Base-by-base conservation (phyloP, 169 alveolate genomes). In the Cryptosporidium muris region DNA sequence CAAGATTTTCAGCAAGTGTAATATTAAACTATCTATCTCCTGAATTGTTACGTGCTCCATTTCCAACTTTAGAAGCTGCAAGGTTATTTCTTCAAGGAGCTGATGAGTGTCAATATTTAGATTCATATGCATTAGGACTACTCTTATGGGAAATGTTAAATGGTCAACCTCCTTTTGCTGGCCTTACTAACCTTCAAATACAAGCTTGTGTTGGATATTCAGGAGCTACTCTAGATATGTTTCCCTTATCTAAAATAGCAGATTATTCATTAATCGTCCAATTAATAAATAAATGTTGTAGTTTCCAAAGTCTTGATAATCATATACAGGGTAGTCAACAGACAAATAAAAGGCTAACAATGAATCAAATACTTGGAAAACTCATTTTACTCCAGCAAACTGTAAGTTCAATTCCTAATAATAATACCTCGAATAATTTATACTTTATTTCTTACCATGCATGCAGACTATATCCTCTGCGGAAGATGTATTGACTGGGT, bases 131-230 rank as follows among this genome's bases (percentile, higher is more conserved):
- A 0, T 37, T 74, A 9, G 85, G 85, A 1, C 34, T 52, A 3
- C 42, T 74, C 14, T n/a, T 74, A 8, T 74, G 85, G 85, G 85
- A 74, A 48, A 74, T 74, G 85, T 11, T 74, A 54, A 56, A 74
- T 47, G 85, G 85, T 1, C 74, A 74, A 25, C 67, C 67, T 8
- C 85, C 85, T 74, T 74, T 74, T 56, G 66, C 74, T 43, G 85
- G 85, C 2, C 56, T 74, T 16, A 42, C 62, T 4, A 74, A 74
- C 45, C 14, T 74, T 2, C 74, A 74, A 60, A 58, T 74, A 40
- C 85, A 74, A 48, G 66, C 67, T 7, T 74, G 25, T 34, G 85
- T 74, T 40, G 85, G 85, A 4, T 74, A 74, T 54, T 16, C 40
- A 34, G 64, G 64, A 3, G 81, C 65, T 5, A 66, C 49, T 16